Evolutionary conservation across 2,329 filamentous ascomycete genomes (phyloP).

Genomic region (Sporothrix dimorphospora): DNA sequence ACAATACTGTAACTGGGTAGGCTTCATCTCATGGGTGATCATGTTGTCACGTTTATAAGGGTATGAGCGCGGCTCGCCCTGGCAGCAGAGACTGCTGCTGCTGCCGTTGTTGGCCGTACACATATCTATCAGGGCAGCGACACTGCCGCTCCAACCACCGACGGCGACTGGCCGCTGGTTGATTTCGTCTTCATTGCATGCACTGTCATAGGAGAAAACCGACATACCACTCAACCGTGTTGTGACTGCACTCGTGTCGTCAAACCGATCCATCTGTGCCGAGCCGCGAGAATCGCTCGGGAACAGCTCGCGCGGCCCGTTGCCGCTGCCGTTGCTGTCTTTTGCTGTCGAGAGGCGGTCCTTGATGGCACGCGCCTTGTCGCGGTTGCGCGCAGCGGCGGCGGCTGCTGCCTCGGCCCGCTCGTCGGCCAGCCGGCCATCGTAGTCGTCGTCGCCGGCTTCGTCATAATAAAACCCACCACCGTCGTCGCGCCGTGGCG

Average conservation of each 20-base stretch:
- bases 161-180: constrained; percentile 2
- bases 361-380: constrained; percentile 52
- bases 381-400: constrained; percentile 45
- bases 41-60: neutral
- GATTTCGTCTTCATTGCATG: neutral
- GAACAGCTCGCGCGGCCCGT: constrained; percentile 54
- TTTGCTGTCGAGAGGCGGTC: constrained; percentile 46
- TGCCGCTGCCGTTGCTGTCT: constrained; percentile 45
- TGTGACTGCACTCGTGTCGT: constrained; percentile 37
- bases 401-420: constrained; percentile 30
- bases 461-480: constrained; percentile 46
- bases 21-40: neutral
- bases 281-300: constrained; percentile 43
- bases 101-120: neutral
- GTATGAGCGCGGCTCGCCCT: neutral
- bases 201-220: constrained; percentile 26
- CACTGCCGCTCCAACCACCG: neutral
- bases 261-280: constrained; percentile 43
- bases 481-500: constrained; percentile 51
- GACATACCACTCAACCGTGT: constrained; percentile 36
- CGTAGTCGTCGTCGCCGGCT: constrained; percentile 35
- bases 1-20: neutral
- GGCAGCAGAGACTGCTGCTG: neutral
- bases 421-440: constrained; percentile 37
- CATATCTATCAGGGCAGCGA: neutral